Base-by-base conservation (phyloP, 2,329 filamentous ascomycete species). In the Hypoxylon sp. region DNA sequence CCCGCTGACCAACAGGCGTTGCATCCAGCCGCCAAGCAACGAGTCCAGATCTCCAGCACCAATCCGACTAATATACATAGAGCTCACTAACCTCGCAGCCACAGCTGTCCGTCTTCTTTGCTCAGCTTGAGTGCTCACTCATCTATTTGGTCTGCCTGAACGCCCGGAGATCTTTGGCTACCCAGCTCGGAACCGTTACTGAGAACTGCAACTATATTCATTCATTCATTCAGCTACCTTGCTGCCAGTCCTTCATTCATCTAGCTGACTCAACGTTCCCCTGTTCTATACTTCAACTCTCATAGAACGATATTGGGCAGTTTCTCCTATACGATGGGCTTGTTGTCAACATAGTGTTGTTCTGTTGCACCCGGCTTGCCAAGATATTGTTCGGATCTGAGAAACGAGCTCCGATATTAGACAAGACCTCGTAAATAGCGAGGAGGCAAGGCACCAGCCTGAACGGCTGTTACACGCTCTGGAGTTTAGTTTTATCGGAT, bases 41-140 rank as follows among this genome's bases (percentile, higher is more conserved):
- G 34, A 58, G 66, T 65, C 58, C 52, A 71, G 68, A 71, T 63
- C 52, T 19, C 11, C 21, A 62, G 28, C 49, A 63, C 67, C 63
- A 34, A 28, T 52, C 52, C 56, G 55, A 64, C 32, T 60, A 43
- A 63, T 69, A 69, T 64, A 65, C 56, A 64, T 63, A 60, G 48
- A 64, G 52, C 43, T 60, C 58, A 45, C 49, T 60, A 50, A 60
- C 58, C 36, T 60, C 57, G 7, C 46, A 50, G 32, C 36, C 38
- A 50, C 34, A 64, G 48, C 34, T 57, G 14, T 13, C 25, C 36
- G 21, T 45, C 46, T 38, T 63, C 30, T 45, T 55, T 62, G 19
- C 51, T 50, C 56, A 56, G 46, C 57, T 53, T 46, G 28, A 65
- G 45, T 53, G 43, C 32, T 56, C 30, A 19, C 25, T 17, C 34